Evolutionary conservation across 2,329 filamentous ascomycete genomes (phyloP), one percentile per base, ranked within the genome.

Genomic region (Torrubiella hemipterigena): DNA sequence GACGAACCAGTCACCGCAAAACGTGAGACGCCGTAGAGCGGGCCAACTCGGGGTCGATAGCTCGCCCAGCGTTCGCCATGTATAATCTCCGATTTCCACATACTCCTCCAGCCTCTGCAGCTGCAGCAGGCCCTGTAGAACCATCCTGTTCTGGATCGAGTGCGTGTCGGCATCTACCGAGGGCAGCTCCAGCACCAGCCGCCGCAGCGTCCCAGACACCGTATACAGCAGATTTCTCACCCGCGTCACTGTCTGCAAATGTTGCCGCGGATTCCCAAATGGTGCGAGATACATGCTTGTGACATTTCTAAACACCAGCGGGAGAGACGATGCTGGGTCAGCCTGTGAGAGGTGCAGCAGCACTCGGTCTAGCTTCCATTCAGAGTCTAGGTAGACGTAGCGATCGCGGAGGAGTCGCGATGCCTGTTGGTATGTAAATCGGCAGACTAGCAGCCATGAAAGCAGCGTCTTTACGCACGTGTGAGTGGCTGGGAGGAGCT

Each of bases 151-250:
- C 27, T 61, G 49, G 34, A 44, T 45, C 45, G 58, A 42, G 34
- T 57, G 53, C 33, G 67, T 62, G 18, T 63, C 52, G 16, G 55
- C n/a, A n/a, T n/a, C n/a, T n/a, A n/a, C n/a, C 27, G 67, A 57
- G 6, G 65, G 63, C 39, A 69, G 65, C 35, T 64, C 52, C 25
- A 69, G 54, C 28, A 67, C 51, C 6, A 70, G 52, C 14, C 59
- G 58, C 26, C 46, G 52, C 27, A 71, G 51, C 6, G 56, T 55
- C 14, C 44, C 40, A 29, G 50, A 50, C 18, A 62, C 48, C 35
- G 56, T 50, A 34, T 46, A 52, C 29, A 70, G 52, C 2, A 70
- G 49, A 26, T 61, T 54, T 6, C 54, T 51, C 22, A 61, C 52
- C 52, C 52, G 56, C 14, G 41, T 41, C 1, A 61, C 59, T 14